Base-by-base conservation (phyloP, 1,284 basidiomycete genomes). In the Ganoderma sinense region DNA sequence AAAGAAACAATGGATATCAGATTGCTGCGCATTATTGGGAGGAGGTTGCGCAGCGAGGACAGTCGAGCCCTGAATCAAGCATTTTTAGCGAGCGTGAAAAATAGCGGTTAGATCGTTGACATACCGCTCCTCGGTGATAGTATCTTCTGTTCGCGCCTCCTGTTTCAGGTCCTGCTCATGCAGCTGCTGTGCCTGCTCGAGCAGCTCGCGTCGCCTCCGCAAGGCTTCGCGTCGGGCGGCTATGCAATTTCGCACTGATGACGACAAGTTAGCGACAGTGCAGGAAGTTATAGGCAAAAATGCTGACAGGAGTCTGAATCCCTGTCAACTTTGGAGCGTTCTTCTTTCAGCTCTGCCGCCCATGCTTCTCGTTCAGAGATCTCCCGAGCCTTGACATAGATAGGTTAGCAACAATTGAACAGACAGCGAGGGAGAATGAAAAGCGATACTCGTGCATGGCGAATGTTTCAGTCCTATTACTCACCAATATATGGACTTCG, bases 1-100 rank as follows among this genome's bases (percentile, higher is more conserved):
- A 84, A 84, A 58, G 94, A 89, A 61, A 98, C 88, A 18, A 87
- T 87, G n/a, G 91, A 89, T 70, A 96, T 85, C 67, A 96, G 88
- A 16, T 86, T 85, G 29, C 90, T 91, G 65, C 93, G 89, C 56
- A 86, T 86, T 18, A 87, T 83, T 29, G 85, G 78, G 69, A 94
- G 82, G 66, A 80, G 87, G 73, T 76, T 82, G 72, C 80, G 89
- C 72, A 89, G 84, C 64, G 81, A 78, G 59, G 79, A 75, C 66
- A 88, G 81, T 68, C 79, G 79, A 69, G 82, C 79, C 81, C 91
- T 93, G 70, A 51, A 59, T 13, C 23, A 68, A 41, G 71, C 18
- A 69, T 61, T 56, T 41, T 67, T 7, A 70, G 64, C 14, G 53
- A 8, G 26, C 20, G 26, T 20, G n/a, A 39, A 16, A 41, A 64